Base-by-base conservation (phyloP, 2,329 filamentous ascomycete genomes). In the Fusarium proliferatum region DNA sequence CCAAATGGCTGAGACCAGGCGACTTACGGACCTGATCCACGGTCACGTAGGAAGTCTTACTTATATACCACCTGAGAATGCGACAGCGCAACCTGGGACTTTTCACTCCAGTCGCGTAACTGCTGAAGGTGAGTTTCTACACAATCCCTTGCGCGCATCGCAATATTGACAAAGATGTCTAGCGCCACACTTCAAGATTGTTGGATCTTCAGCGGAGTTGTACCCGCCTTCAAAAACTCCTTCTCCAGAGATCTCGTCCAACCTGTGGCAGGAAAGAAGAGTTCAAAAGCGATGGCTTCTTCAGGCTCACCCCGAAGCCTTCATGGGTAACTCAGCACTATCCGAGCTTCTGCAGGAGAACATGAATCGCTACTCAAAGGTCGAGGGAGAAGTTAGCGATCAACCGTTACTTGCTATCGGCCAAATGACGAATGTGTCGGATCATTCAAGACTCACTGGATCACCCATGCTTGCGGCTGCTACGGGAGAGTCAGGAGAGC, bases 401-500 rank as follows among this genome's bases (percentile, higher is more conserved):
- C 71, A 68, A 23, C 71, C 78, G 6, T 60, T 92, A 9, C 83
- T 94, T 28, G 86, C 87, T 5, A 82, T 89, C 34, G 91, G 91
- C 3, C 86, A 88, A 64, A 85, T 90, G 71, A 79, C 82, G 4
- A 83, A 89, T 71, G 68, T 81, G 23, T 83, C 81, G 43, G 64
- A 80, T 23, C 74, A 77, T 6, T 74, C 64, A 34, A 77, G 60
- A 38, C 51, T 73, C 38, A 72, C 64, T 3, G 79, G 77, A 21
- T 79, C 80, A 17, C 80, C 83, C 4, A 79, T 83, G 73, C 83
- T 86, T 68, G 88, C 84, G 69, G 86, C 82, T 76, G 86, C 83
- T 9, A 83, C 86, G 5, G 92, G 92, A n/a, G 84, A 86, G 55
- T 86, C 85, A 19, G 88, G 89, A 3, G 88, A 91, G 71, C 81